Evolutionary conservation across 345 rosid genomes (phyloP), one percentile per base, ranked within the genome.

Genomic region (Eucalyptus polyanthemos): DNA sequence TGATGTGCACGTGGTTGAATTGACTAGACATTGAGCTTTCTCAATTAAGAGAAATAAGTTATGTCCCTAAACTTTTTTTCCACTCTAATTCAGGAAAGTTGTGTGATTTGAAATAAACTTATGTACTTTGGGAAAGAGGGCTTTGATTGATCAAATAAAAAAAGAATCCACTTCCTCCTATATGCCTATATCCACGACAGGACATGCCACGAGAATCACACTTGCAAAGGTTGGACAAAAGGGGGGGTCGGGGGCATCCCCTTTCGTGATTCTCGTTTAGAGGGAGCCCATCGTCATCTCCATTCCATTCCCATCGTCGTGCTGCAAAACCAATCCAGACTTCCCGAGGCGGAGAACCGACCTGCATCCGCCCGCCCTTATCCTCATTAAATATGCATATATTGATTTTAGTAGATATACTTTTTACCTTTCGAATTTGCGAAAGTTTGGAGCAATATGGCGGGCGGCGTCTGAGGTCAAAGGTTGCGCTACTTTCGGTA

Each of bases 1-100:
- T 0, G 0, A 0, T 1, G 6, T 22, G 29, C 14, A 25, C 13
- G 1, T 56, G 29, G 13, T 56, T 24, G 16, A 72, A 37, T 37
- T 37, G 14, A 21, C 14, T 11, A 37, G 5, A 5, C 0, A 37
- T 11, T 2, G 14, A 37, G 27, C 14, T 72, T 19, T 10, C 25
- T 3, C 45, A 1, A 72, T 72, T 37, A 4, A 3, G 25, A 37
- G 0, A 37, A 37, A 10, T 12, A 19, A 19, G 83, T 37, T 5
- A 11, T 19, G 27, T 19, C 5, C 4, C 3, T 4, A 5, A 19
- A 72, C 27, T 37, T 21, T 6, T 56, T 10, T 19, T 37, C 14
- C 14, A 7, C 45, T 37, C 14, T 72, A 72, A 69, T 34, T 6
- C 24, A 1, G 1, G 0, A 31, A 34, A 5, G 44, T 34, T 1